phyloP scores from a whole-genome alignment of 768 basidiomycete species.

The Leccinum longicurvipes region DNA sequence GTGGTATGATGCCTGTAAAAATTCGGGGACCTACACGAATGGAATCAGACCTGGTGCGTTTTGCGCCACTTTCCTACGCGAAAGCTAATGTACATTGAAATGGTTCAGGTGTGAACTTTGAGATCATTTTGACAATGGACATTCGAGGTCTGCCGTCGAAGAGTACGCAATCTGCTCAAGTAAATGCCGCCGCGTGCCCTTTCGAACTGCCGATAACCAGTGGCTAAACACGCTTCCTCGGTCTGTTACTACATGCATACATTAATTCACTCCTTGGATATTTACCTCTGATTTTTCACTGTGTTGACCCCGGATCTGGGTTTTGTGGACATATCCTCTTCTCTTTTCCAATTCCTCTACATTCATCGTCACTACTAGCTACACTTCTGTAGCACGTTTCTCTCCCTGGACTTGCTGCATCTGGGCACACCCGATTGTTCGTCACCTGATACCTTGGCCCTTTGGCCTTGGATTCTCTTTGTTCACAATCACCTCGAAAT shows the following conservation, averaged over 20 bases:
- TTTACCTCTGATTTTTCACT: conserved; percentile 5
- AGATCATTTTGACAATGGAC: conserved; percentile 59
- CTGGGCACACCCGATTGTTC: neutral
- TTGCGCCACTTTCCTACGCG: neutral
- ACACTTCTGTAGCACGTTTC: neutral
- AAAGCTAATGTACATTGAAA: neutral
- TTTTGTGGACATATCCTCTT: conserved; percentile 10
- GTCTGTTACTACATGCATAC: neutral
- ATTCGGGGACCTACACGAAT: conserved; percentile 44
- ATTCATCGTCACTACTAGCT: neutral
- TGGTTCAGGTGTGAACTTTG: conserved; percentile 52
- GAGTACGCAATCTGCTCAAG: conserved; percentile 50
- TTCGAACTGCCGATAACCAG: conserved; percentile 57
- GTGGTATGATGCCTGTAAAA: conserved; percentile 78
- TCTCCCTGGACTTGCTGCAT: conserved; percentile 4
- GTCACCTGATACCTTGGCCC: neutral
- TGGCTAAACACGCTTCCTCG: conserved; percentile 32
- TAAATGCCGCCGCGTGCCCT: conserved; percentile 64
- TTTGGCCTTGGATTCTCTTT: neutral
- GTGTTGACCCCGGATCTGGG: conserved; percentile 2
- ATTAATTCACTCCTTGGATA: conserved; percentile 9
- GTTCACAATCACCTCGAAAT: neutral
- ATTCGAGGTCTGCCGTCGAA: conserved; percentile 67
- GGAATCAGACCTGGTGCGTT: conserved; percentile 61
- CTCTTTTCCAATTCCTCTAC: neutral